Evolutionary conservation across 306 rosid genomes (phyloP), one percentile per base, ranked within the genome.

Genomic region (Prunus mira): DNA sequence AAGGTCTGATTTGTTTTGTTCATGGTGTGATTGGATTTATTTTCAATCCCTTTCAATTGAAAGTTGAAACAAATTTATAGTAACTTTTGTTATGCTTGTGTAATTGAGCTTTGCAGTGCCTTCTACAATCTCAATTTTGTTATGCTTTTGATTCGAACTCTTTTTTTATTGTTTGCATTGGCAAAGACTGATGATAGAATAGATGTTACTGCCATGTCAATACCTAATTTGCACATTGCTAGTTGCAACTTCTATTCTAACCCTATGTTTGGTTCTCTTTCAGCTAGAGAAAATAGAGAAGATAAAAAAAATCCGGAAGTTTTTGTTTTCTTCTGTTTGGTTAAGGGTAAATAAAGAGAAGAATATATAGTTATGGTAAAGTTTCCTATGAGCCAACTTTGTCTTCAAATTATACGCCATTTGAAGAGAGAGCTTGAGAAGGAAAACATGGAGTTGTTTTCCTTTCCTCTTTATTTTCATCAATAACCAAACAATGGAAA

Each of bases 11-110:
- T 34, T 12, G 24, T 38, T 65, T 46, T 58, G 57, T 49, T 52
- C 14, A n/a, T 69, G 52, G 22, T n/a, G 18, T 76, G 43, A 22
- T 80, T 82, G 25, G 78, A 72, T 62, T 82, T 61, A 5, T 34
- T 60, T 52, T 69, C 45, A 14, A 30, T 51, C 30, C 41, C 38
- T 12, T 38, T 27, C 9, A 65, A 24, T 50, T 17, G 46, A 3
- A 47, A 8, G 52, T 57, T 25, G 20, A 54, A 69, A n/a, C 34
- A 34, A 57, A 13, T 51, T 4, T 55, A 14, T 19, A 13, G 17
- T n/a, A 3, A 47, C 25, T 55, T 57, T n/a, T 12, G 19, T 64
- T 41, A 4, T 67, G 47, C 41, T 56, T 45, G 27, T 30, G 51
- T 34, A 27, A 25, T 27, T 27, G 13, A 64, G 60, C 52, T 1